Evolutionary conservation across 1,139 yeast genomes (phyloP).

Genomic region (Kazachstania sp.): DNA sequence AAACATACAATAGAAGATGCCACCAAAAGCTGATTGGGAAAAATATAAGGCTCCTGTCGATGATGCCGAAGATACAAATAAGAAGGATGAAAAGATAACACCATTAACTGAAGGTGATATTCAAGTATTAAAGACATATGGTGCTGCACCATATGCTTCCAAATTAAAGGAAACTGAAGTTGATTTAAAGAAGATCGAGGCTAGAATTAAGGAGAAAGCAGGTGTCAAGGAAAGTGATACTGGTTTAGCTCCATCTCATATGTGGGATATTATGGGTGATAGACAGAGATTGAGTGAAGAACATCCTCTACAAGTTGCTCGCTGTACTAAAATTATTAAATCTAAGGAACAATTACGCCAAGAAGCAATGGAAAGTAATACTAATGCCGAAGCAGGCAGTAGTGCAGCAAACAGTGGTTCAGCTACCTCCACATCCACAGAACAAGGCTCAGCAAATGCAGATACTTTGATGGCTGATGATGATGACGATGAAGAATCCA

Average conservation of each 20-base stretch:
- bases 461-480: slow-evolving; percentile 33
- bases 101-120: slow-evolving; percentile 96
- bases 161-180: slow-evolving; percentile 73
- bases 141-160: slow-evolving; percentile 91
- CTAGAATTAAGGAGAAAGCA: slow-evolving; percentile 83
- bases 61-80: slow-evolving; percentile 47
- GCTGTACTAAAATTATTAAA: slow-evolving; percentile 95
- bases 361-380: slow-evolving; percentile 13
- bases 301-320: slow-evolving; percentile 94
- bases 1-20: slow-evolving; percentile 25
- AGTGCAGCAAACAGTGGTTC: slow-evolving; percentile 7
- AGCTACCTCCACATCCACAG: not conserved
- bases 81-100: slow-evolving; percentile 59
- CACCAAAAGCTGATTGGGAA: slow-evolving; percentile 77
- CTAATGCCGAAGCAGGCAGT: slow-evolving; percentile 4
- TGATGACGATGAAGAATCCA: slow-evolving; percentile 74
- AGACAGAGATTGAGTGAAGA: slow-evolving; percentile 88
- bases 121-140: slow-evolving; percentile 91
- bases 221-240: slow-evolving; percentile 94
- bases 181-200: slow-evolving; percentile 75
- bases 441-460: slow-evolving; percentile 3
- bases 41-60: slow-evolving; percentile 83
- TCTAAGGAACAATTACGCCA: slow-evolving; percentile 24
- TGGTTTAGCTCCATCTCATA: slow-evolving; percentile 88
- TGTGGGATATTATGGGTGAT: slow-evolving; percentile 98